These are phyloP conservation scores for Hirschfeldia incana DNA, from an alignment of 345 rosid genomes.

Conservation along the genomic window DNA sequence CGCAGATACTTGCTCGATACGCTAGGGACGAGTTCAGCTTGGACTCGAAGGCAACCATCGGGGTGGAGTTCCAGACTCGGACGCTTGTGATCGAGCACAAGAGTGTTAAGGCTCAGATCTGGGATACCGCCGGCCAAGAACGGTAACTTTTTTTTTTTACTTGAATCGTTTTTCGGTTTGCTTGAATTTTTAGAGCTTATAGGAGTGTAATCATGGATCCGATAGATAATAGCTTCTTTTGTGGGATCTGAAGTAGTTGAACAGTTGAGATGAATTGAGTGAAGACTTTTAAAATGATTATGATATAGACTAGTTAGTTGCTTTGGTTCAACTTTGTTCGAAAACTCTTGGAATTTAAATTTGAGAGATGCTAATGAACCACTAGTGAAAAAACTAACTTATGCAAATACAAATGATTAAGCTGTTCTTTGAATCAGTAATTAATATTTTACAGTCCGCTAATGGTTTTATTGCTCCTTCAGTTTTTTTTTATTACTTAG, in stretches of 20 bases:
- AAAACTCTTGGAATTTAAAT: no score
- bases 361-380: background rate
- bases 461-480: no score
- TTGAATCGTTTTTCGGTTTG: background rate
- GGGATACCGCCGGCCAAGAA: constrained; percentile 99
- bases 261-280: background rate
- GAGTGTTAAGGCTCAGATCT: constrained; percentile 97
- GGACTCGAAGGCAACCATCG: constrained; percentile 91
- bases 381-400: no score
- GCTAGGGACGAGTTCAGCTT: constrained; percentile 82
- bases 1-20: constrained; percentile 79
- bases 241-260: background rate
- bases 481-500: no score
- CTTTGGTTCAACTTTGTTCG: background rate
- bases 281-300: background rate
- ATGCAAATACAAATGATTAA: no score
- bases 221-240: background rate
- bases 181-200: constrained; percentile 19
- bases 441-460: no score
- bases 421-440: no score
- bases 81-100: constrained; percentile 76
- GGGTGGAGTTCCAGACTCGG: constrained; percentile 95
- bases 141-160: constrained; percentile 41
- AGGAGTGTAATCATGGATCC: background rate
- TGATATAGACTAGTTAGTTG: background rate